These are phyloP conservation scores for Neolentinus lepideus DNA, from an alignment of 1,284 basidiomycete genomes.

Conservation along the genomic window DNA sequence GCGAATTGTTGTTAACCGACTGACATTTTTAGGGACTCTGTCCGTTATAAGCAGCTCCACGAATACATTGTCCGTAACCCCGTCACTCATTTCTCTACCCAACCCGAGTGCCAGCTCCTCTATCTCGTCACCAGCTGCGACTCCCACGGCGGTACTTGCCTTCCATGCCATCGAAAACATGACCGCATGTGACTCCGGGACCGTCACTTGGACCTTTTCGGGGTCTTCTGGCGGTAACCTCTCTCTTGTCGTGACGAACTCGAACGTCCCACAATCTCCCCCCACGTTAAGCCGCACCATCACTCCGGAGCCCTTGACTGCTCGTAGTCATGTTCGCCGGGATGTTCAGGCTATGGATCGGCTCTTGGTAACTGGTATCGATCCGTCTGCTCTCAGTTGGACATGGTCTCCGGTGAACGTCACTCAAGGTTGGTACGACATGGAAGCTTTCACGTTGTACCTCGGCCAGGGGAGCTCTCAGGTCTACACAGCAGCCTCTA, in stretches of 20 bases:
- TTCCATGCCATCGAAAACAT: conserved; percentile 9
- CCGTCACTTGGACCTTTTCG: conserved; percentile 14
- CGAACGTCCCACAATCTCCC: conserved; percentile 3
- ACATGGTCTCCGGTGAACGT: conserved; percentile 18
- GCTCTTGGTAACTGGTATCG: conserved; percentile 8
- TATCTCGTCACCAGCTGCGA: conserved; percentile 1
- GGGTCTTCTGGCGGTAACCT: conserved; percentile 5
- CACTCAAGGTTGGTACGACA: conserved; percentile 17
- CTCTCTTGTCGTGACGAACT: conserved; percentile 11
- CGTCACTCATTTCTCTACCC: neutral
- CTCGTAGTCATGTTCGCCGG: neutral
- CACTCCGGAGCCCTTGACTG: neutral
- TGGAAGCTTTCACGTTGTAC: conserved; percentile 10
- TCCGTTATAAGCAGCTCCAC: neutral
- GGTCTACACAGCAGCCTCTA: neutral
- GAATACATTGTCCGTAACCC: neutral
- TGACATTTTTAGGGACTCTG: neutral
- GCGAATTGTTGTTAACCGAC: neutral
- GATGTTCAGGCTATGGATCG: conserved; percentile 3
- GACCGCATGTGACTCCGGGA: conserved; percentile 12
- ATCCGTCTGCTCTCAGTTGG: conserved; percentile 7
- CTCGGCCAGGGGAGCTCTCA: conserved; percentile 2
- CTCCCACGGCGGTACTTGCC: conserved; percentile 4
- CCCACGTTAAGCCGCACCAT: conserved; percentile 1
- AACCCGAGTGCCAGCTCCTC: neutral